These are phyloP conservation scores for Oxyria digyna DNA, from an alignment of 148 eudicot genomes.

Conservation along the genomic window DNA sequence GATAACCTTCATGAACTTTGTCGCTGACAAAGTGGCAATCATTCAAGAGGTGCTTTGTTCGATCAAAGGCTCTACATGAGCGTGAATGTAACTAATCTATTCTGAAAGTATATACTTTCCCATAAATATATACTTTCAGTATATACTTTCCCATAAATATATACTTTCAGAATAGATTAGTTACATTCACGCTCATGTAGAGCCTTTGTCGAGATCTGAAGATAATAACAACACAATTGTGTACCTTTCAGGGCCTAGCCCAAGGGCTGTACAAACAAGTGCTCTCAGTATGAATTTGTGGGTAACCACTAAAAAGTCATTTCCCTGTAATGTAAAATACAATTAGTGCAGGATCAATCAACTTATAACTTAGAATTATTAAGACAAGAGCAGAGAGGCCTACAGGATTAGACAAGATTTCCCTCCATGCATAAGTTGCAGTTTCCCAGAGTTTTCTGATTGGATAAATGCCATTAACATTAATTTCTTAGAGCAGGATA, in stretches of 20 bases:
- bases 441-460: constrained; percentile 24
- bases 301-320: constrained; percentile 54
- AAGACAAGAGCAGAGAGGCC: not conserved
- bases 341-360: not conserved
- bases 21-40: too few relatives aligned
- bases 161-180: too few relatives aligned
- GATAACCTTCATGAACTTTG: too few relatives aligned
- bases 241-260: constrained; percentile 62
- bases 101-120: too few relatives aligned
- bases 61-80: too few relatives aligned
- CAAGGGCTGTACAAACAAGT: constrained; percentile 62
- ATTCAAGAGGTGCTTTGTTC: too few relatives aligned
- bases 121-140: too few relatives aligned
- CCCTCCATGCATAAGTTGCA: not conserved
- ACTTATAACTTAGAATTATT: too few relatives aligned
- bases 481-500: too few relatives aligned
- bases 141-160: too few relatives aligned
- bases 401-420: not conserved
- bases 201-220: not conserved
- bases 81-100: too few relatives aligned
- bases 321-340: constrained; percentile 27
- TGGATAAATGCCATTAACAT: not conserved
- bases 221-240: not conserved
- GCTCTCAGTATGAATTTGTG: constrained; percentile 65
- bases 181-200: too few relatives aligned